Conservation (phyloP, 2,329 filamentous ascomycete species). For the Xylaria sp. region DNA sequence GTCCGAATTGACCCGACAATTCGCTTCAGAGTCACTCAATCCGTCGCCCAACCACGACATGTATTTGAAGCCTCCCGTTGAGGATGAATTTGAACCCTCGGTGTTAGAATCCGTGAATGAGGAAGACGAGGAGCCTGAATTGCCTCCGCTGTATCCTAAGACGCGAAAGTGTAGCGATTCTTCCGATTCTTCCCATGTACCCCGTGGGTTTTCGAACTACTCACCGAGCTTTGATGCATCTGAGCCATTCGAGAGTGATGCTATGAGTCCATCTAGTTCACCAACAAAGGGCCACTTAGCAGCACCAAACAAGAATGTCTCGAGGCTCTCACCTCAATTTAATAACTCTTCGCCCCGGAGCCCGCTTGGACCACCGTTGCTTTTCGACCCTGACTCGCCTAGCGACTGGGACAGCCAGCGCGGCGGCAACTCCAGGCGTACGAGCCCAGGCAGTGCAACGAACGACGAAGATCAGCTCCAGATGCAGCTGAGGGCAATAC, state of each 20-base stretch:
- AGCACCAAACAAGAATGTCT: conserved; percentile 34
- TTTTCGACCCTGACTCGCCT: conserved; percentile 44
- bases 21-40: conserved; percentile 24
- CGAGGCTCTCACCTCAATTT: conserved; percentile 37
- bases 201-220: conserved; percentile 36
- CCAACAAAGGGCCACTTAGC: conserved; percentile 36
- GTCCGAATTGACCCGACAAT: conserved; percentile 28
- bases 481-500: conserved; percentile 72
- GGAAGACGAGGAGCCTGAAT: conserved; percentile 30
- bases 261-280: conserved; percentile 45
- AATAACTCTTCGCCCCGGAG: conserved; percentile 40
- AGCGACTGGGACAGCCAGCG: conserved; percentile 32
- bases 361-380: conserved; percentile 40
- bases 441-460: conserved; percentile 34
- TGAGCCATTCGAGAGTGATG: conserved; percentile 32
- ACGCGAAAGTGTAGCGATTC: conserved; percentile 24
- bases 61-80: conserved; percentile 13
- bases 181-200: conserved; percentile 36
- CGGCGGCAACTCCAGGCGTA: conserved; percentile 33
- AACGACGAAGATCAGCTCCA: conserved; percentile 64
- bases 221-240: conserved; percentile 35
- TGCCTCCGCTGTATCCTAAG: conserved; percentile 27
- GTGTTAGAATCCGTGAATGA: conserved; percentile 32
- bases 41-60: conserved; percentile 17
- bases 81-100: conserved; percentile 29